A percentile compares a stretch with the other conserved stretches of the same genome.
Conservation (phyloP, 2,329 filamentous ascomycete genomes). For the Penicillium sp. region DNA sequence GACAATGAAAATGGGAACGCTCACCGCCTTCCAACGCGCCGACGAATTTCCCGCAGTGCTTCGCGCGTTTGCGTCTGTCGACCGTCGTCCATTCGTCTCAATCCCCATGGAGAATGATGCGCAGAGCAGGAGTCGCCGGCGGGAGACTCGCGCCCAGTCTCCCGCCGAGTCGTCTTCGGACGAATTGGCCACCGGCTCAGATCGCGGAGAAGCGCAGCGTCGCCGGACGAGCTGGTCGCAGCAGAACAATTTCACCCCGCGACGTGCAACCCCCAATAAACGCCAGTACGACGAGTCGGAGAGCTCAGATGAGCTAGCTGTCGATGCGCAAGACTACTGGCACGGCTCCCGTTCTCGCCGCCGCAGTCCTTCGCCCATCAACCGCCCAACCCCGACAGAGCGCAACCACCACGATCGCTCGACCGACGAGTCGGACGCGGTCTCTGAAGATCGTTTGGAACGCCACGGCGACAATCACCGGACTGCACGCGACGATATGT, state of each 20-base stretch:
- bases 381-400: conserved; percentile 11
- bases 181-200: conserved; percentile 43
- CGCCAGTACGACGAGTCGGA: conserved; percentile 40
- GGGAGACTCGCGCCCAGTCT: conserved; percentile 32
- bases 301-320: conserved; percentile 52
- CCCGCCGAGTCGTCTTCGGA: conserved; percentile 44
- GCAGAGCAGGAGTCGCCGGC: conserved; percentile 36
- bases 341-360: conserved; percentile 30
- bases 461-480: conserved; percentile 17
- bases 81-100: not conserved
- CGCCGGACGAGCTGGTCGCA: conserved; percentile 41
- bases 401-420: conserved; percentile 17
- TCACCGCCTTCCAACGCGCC: conserved; percentile 31
- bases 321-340: conserved; percentile 44
- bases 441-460: conserved; percentile 23
- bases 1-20: not conserved
- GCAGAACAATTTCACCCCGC: conserved; percentile 36
- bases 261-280: conserved; percentile 30
- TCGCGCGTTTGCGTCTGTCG: conserved; percentile 12
- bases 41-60: conserved; percentile 11
- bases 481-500: conserved; percentile 22
- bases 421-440: conserved; percentile 18
- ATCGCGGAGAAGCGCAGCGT: conserved; percentile 40
- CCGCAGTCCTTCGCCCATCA: conserved; percentile 29
- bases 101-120: conserved; percentile 32